Evolutionary conservation across 345 rosid species (phyloP).

Genomic region (Melastoma malabathricum): DNA sequence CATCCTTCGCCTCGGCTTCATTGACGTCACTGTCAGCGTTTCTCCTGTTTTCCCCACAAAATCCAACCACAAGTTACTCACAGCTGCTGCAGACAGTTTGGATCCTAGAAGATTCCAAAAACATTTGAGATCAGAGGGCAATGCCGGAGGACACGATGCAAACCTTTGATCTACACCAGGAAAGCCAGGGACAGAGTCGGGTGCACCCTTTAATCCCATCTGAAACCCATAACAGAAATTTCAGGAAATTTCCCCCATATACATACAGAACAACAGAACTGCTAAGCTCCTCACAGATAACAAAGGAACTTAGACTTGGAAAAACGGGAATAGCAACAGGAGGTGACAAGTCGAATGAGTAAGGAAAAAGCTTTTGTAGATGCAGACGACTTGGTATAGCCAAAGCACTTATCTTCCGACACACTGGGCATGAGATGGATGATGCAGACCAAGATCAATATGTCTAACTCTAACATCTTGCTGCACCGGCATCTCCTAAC

Average conservation of each 20-base stretch:
- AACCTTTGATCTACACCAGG: conserved; percentile 6
- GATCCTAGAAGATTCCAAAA: neutral
- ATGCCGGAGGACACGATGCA: neutral
- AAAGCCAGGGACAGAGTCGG: neutral
- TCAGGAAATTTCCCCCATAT: conserved; percentile 2
- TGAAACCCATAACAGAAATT: conserved; percentile 3
- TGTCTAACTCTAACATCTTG: too few relatives aligned
- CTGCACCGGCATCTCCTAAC: too few relatives aligned
- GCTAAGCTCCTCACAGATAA: neutral
- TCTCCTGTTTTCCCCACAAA: conserved; percentile 7
- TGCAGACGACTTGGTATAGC: neutral
- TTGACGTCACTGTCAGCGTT: neutral
- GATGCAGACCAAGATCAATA: neutral
- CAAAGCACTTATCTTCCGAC: neutral
- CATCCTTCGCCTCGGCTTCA: neutral
- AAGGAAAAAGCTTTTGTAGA: neutral
- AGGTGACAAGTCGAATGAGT: neutral
- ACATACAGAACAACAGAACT: neutral
- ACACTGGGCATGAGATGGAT: neutral
- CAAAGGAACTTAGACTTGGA: neutral
- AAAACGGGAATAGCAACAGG: neutral
- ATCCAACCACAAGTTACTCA: neutral
- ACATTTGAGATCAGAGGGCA: neutral
- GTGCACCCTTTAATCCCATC: neutral
- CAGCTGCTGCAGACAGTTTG: neutral